phyloP scores from a whole-genome alignment of 306 rosid genomes.

The Biancaea sappan region DNA sequence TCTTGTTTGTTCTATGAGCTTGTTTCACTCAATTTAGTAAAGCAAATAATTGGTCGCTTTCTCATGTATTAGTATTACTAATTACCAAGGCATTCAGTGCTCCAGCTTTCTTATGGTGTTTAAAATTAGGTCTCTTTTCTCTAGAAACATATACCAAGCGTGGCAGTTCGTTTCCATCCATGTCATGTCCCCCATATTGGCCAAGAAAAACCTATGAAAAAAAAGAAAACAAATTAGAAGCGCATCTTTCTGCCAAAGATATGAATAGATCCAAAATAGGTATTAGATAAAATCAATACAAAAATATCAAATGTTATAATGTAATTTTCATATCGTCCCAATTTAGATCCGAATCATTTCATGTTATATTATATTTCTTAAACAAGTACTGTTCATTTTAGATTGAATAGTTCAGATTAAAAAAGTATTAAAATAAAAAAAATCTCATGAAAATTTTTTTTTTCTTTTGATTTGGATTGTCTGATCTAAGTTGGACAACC shows the following conservation, averaged over 20 bases:
- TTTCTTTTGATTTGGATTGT: too few relatives aligned
- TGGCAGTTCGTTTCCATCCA: slow-evolving; percentile 63
- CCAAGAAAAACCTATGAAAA: slow-evolving; percentile 65
- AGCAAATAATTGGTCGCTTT: neutral
- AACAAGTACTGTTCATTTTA: too few relatives aligned
- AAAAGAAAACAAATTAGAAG: neutral
- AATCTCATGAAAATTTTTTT: too few relatives aligned
- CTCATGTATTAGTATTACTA: neutral
- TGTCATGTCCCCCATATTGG: slow-evolving; percentile 55
- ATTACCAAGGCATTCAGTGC: slow-evolving; percentile 73
- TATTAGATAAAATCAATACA: too few relatives aligned
- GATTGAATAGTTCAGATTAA: too few relatives aligned
- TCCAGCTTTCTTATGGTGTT: slow-evolving; percentile 70
- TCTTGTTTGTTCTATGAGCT: neutral
- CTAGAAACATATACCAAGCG: slow-evolving; percentile 70
- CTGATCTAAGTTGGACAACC: too few relatives aligned
- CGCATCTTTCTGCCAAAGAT: slow-evolving; percentile 8
- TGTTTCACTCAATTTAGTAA: neutral
- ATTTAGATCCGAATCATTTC: too few relatives aligned
- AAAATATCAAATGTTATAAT: too few relatives aligned
- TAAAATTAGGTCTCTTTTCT: slow-evolving; percentile 69
- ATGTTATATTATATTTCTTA: too few relatives aligned
- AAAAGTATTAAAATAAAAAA: too few relatives aligned
- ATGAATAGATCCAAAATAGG: too few relatives aligned
- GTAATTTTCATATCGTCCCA: too few relatives aligned